These are phyloP conservation scores for Kickxella alabastrina DNA, from an alignment of 192 early-diverging fungal genomes.

Conservation along the genomic window DNA sequence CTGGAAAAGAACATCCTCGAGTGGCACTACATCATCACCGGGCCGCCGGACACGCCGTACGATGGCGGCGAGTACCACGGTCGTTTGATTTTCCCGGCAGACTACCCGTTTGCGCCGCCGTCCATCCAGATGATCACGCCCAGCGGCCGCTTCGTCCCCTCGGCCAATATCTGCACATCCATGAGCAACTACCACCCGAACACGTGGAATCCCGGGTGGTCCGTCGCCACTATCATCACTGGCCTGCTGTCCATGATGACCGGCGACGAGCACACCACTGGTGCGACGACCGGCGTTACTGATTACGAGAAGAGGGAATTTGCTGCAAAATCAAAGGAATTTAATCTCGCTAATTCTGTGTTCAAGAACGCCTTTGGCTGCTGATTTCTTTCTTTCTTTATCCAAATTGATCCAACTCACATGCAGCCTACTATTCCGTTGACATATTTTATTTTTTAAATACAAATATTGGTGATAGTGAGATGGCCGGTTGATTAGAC, in stretches of 20 bases:
- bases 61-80: conserved; percentile 88
- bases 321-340: conserved; percentile 54
- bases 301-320: conserved; percentile 59
- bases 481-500: no score
- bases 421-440: no score
- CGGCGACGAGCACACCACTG: conserved; percentile 73
- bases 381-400: background rate
- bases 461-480: no score
- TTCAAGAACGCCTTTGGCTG: conserved; percentile 28
- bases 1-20: conserved; percentile 93
- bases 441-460: no score
- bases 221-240: conserved; percentile 84
- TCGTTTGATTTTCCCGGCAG: conserved; percentile 82
- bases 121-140: conserved; percentile 75
- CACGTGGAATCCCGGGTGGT: conserved; percentile 96
- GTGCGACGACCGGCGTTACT: conserved; percentile 65
- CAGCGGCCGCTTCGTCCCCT: conserved; percentile 84
- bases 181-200: conserved; percentile 94
- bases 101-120: conserved; percentile 94
- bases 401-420: background rate
- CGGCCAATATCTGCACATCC: conserved; percentile 92
- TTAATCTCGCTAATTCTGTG: conserved; percentile 13
- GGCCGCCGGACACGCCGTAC: conserved; percentile 83
- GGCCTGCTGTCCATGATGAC: conserved; percentile 92
- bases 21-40: conserved; percentile 95